phyloP scores from a whole-genome alignment of 139 green algal species.

The Penium margaritaceum region DNA sequence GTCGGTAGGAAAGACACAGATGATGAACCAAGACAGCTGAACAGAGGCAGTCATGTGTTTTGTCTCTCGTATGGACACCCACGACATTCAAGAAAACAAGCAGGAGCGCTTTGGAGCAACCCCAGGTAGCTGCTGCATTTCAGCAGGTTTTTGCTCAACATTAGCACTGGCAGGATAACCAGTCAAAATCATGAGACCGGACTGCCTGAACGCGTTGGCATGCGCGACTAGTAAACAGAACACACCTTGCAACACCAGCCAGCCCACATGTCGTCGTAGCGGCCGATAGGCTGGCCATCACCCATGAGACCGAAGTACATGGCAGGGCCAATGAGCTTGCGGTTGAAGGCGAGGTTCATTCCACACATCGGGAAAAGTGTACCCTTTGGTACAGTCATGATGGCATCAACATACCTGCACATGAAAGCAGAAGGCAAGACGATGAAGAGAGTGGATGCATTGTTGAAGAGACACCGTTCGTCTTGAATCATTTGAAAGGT shows the following conservation, averaged over 20 bases:
- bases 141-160: neutral
- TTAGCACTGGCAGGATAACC: too few species aligned
- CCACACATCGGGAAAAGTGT: constrained; percentile 94
- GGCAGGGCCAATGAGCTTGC: constrained; percentile 77
- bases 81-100: neutral
- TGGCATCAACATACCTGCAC: constrained; percentile 76
- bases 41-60: neutral
- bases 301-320: constrained; percentile 98
- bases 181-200: too few species aligned
- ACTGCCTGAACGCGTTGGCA: too few species aligned
- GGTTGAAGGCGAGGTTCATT: constrained; percentile 93
- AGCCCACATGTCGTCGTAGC: constrained; percentile 97
- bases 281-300: constrained; percentile 86
- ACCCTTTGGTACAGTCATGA: constrained; percentile 91
- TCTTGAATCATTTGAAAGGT: too few species aligned
- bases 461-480: too few species aligned
- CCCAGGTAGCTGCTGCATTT: neutral
- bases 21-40: neutral
- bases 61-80: neutral
- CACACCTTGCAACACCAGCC: constrained; percentile 85
- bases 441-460: too few species aligned
- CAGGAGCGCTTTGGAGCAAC: too few species aligned
- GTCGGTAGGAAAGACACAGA: neutral
- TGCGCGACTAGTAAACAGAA: neutral
- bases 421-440: neutral